Percentiles rank a stretch among this genome's conserved stretches.
Evolutionary conservation across 768 basidiomycete genomes (phyloP).

Genomic region (Boletus vinaceobasis): DNA sequence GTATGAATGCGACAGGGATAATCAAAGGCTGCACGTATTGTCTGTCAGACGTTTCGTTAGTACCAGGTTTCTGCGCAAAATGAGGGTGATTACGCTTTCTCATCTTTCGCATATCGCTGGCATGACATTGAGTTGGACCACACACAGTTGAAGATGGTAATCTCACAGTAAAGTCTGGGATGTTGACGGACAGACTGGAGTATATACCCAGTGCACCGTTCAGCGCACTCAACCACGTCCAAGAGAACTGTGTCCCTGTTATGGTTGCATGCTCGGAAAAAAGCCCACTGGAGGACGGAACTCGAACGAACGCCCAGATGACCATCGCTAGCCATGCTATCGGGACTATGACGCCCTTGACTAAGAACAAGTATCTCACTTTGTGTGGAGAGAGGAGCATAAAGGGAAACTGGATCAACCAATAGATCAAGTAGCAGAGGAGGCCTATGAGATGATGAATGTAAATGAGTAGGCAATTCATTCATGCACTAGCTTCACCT

Average conservation of each 20-base stretch:
- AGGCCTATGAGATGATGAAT: constrained; percentile 41
- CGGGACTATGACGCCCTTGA: constrained; percentile 65
- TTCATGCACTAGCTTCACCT: constrained; percentile 32
- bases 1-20: constrained; percentile 74
- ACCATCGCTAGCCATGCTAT: constrained; percentile 66
- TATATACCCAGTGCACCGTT: constrained; percentile 78
- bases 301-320: constrained; percentile 75
- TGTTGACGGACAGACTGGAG: constrained; percentile 71
- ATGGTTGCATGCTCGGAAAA: constrained; percentile 45
- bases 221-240: constrained; percentile 76
- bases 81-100: constrained; percentile 28
- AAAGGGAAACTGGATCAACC: constrained; percentile 74
- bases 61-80: not conserved
- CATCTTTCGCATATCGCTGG: constrained; percentile 69
- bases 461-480: not conserved
- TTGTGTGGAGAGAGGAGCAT: constrained; percentile 74
- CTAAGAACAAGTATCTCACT: constrained; percentile 72
- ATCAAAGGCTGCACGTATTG: constrained; percentile 74
- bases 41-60: constrained; percentile 31
- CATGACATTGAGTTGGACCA: constrained; percentile 1
- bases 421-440: constrained; percentile 74
- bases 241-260: constrained; percentile 53
- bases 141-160: not conserved
- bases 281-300: constrained; percentile 59
- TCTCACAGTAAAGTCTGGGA: constrained; percentile 75